Conservation (phyloP, 78 protist genomes). For the Monosiga brevicollis region DNA sequence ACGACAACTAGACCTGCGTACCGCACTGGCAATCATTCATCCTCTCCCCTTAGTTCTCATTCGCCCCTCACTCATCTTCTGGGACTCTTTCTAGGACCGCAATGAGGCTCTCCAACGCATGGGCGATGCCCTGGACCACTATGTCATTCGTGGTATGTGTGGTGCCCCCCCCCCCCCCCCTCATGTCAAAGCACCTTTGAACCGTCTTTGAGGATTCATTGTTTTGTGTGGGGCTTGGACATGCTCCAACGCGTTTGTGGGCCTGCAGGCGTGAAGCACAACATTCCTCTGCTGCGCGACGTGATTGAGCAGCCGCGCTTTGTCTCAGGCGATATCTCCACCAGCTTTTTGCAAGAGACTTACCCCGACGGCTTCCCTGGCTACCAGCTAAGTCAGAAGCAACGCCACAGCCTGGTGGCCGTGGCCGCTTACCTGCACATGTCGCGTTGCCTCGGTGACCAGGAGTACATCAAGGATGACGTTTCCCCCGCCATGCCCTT, state of each 20-base stretch:
- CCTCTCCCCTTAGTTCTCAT: background rate
- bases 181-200: too few species aligned
- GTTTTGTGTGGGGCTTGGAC: too few species aligned
- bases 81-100: background rate
- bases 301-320: constrained; percentile 67
- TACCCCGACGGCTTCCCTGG: constrained; percentile 85
- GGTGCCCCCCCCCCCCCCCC: too few species aligned
- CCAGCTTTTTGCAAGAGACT: constrained; percentile 73
- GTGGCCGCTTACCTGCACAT: background rate
- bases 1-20: too few species aligned
- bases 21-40: background rate
- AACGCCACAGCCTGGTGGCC: constrained; percentile 28
- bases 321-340: constrained; percentile 60
- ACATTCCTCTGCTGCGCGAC: constrained; percentile 77
- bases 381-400: constrained; percentile 21
- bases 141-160: constrained; percentile 57
- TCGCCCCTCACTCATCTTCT: background rate
- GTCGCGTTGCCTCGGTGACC: too few species aligned
- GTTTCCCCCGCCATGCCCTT: too few species aligned
- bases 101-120: constrained; percentile 41
- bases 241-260: too few species aligned
- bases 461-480: too few species aligned
- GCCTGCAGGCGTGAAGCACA: constrained; percentile 64
- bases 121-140: constrained; percentile 80
- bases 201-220: too few species aligned